Percentiles rank a stretch among this genome's conserved stretches.
Evolutionary conservation across 768 basidiomycete genomes (phyloP).

Genomic region (Hebeloma cylindrosporum): DNA sequence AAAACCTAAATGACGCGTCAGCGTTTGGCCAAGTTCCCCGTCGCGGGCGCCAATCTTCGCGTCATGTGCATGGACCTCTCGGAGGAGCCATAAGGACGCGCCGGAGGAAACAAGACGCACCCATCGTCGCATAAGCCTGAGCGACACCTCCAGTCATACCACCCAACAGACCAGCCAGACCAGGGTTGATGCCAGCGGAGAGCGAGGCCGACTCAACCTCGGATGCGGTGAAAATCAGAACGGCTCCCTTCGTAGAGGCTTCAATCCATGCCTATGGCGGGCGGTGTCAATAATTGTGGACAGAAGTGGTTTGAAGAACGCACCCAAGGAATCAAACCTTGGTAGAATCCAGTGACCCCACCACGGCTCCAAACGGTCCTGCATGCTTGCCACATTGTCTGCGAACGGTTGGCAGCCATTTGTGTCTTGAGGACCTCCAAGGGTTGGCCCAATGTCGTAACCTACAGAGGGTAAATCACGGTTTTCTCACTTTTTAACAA

Average conservation of each 20-base stretch:
- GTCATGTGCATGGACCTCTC: too few species aligned
- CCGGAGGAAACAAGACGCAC: conserved; percentile 46
- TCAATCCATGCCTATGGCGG: conserved; percentile 97
- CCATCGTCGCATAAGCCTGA: conserved; percentile 99
- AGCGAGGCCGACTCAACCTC: conserved; percentile 81
- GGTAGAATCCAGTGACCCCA: conserved; percentile 88
- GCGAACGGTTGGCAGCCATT: conserved; percentile 96
- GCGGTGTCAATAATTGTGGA: conserved; percentile 6
- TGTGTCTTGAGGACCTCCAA: conserved; percentile 98
- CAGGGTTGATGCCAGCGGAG: conserved; percentile 72
- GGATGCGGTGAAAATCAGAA: conserved; percentile 93
- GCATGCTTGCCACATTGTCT: conserved; percentile 86
- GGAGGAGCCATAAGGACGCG: background rate
- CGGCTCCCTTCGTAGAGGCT: conserved; percentile 96
- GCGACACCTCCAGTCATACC: conserved; percentile 98
- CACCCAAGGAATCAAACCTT: conserved; percentile 99
- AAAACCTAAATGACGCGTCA: conserved; percentile 60
- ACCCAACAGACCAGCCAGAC: conserved; percentile 84
- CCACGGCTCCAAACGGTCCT: conserved; percentile 90
- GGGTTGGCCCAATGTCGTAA: conserved; percentile 97
- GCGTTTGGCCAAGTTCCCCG: too few species aligned
- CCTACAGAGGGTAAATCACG: conserved; percentile 45
- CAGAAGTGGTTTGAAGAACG: conserved; percentile 20
- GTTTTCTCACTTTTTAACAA: conserved; percentile 2
- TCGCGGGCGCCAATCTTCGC: too few species aligned